Base-by-base conservation (phyloP, 2,329 filamentous ascomycete species). In the Epicoccum nigrum region DNA sequence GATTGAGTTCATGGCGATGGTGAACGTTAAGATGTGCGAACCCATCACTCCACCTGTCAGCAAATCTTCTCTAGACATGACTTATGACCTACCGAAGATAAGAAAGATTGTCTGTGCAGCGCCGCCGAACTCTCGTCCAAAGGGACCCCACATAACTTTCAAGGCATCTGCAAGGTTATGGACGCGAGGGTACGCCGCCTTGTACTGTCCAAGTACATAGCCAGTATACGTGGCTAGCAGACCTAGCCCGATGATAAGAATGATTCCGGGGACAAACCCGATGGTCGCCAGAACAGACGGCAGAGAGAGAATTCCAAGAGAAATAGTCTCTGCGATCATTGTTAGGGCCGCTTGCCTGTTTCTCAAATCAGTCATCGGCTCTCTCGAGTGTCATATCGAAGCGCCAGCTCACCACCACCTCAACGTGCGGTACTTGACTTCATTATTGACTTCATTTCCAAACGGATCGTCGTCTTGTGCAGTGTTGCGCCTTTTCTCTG, bases 11-110 rank as follows among this genome's bases (percentile, higher is more conserved):
- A 88, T 82, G 60, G 85, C 86, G 60, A 88, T 86, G 28, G 80
- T 82, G 60, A 88, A 88, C 0, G 86, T 87, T 57, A 89, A 74
- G 51, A 87, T 79, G 71, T 90, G 87, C n/a, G 85, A 86, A 33
- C 82, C 84, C 49, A 51, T 51, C 11, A 51, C 49, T 51, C 23
- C 7, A 38, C 3, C n/a, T 4, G 27, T 51, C 19, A 51, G 42
- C 17, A 13, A 13, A 27, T 37, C 8, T 17, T 25, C n/a, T 16
- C 13, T 17, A 1, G 27, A 6, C 6, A 8, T 3, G 9, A 11
- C 8, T 12, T 12, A 17, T 8, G 15, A 42, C 71, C 86, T 84
- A 62, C 86, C 80, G 72, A 89, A 87, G 52, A 86, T 75, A 33
- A 89, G 77, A 72, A 88, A 84, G 20, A 88, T 73, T 12, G 80